Evolutionary conservation across 2,329 filamentous ascomycete species (phyloP).

Genomic region (Reticulascus tulasneorum): DNA sequence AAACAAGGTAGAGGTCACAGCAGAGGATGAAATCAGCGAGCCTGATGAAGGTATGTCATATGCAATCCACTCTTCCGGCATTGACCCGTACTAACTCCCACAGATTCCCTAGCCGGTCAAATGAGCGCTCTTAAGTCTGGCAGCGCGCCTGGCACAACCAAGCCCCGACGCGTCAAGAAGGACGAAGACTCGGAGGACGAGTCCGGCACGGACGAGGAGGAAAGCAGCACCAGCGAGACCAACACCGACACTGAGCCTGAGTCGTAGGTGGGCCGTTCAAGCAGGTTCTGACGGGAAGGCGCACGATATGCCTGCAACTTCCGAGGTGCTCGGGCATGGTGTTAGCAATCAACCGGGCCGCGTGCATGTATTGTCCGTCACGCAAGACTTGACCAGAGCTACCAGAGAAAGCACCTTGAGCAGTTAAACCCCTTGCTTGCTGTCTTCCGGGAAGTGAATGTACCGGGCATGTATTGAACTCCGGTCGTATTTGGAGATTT

Average conservation of each 20-base stretch:
- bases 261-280: constrained; percentile 30
- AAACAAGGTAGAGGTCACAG: constrained; percentile 75
- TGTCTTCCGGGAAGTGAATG: too few relatives aligned
- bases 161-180: constrained; percentile 49
- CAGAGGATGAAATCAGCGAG: constrained; percentile 94
- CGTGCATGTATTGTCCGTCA: too few relatives aligned
- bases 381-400: too few relatives aligned
- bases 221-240: constrained; percentile 62
- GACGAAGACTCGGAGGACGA: constrained; percentile 70
- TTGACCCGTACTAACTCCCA: constrained; percentile 16
- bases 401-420: too few relatives aligned
- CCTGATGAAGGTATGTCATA: constrained; percentile 83
- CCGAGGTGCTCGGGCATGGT: too few relatives aligned
- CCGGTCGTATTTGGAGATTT: too few relatives aligned
- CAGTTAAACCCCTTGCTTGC: too few relatives aligned
- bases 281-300: too few relatives aligned
- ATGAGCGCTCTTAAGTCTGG: constrained; percentile 83
- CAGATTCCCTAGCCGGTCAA: constrained; percentile 85
- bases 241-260: constrained; percentile 66
- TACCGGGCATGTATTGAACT: too few relatives aligned
- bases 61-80: constrained; percentile 5
- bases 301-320: too few relatives aligned
- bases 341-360: too few relatives aligned
- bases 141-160: constrained; percentile 45
- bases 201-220: constrained; percentile 73